Evolutionary conservation across 1,139 yeast genomes (phyloP).

Genomic region (Yamadazyma atmosphaerica): DNA sequence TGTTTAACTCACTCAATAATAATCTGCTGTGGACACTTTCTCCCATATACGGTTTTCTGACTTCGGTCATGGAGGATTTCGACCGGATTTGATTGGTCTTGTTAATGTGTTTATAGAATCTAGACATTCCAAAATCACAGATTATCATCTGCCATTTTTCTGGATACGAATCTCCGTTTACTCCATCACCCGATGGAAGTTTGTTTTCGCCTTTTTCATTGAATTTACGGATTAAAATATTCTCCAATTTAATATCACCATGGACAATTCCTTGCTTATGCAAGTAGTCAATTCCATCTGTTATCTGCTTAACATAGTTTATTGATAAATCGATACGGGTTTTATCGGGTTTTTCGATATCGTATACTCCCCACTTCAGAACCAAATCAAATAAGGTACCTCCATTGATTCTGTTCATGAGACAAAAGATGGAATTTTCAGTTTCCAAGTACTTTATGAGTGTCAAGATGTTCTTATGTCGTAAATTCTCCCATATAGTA

Average conservation of each 20-base stretch:
- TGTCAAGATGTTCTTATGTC: conserved; percentile 66
- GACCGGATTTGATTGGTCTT: conserved; percentile 37
- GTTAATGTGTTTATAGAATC: conserved; percentile 26
- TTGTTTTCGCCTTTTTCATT: conserved; percentile 18
- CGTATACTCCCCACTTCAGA: conserved; percentile 56
- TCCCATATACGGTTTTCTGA: conserved; percentile 40
- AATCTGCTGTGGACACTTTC: conserved; percentile 26
- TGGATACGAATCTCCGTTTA: not conserved
- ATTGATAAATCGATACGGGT: conserved; percentile 28
- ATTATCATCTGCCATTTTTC: conserved; percentile 39
- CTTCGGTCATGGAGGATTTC: conserved; percentile 41
- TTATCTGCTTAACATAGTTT: conserved; percentile 52
- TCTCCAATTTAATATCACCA: conserved; percentile 88
- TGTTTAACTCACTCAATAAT: conserved; percentile 13
- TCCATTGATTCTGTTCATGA: conserved; percentile 69
- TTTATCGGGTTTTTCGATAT: conserved; percentile 9
- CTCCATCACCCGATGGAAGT: not conserved
- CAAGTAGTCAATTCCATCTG: conserved; percentile 65
- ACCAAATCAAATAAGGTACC: conserved; percentile 85
- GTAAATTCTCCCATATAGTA: conserved; percentile 66
- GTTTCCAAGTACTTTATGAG: conserved; percentile 64
- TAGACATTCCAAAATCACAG: conserved; percentile 89
- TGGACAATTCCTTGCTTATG: conserved; percentile 75
- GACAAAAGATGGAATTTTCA: conserved; percentile 63
- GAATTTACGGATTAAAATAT: conserved; percentile 60